phyloP scores from a whole-genome alignment of 2,329 filamentous ascomycete genomes.

The Monosporascus sp. region DNA sequence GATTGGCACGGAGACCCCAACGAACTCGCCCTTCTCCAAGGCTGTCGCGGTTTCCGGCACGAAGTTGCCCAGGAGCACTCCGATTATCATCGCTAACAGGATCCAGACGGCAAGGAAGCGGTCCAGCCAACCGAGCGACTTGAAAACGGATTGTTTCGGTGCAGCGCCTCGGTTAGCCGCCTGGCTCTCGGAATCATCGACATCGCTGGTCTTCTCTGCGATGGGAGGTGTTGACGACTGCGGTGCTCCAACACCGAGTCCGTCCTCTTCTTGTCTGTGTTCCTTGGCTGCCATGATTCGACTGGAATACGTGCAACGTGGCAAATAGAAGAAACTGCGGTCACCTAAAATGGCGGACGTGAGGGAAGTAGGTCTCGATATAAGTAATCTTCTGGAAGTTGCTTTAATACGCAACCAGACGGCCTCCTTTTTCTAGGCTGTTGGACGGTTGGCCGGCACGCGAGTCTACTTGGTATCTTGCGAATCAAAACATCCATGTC shows the following conservation, averaged over 20 bases:
- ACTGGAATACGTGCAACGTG: background rate
- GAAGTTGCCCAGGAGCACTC: constrained; percentile 73
- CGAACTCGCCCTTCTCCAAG: constrained; percentile 66
- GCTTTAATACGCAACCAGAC: too few relatives aligned
- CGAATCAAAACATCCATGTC: too few relatives aligned
- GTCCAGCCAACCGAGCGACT: constrained; percentile 54
- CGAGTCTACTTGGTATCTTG: too few relatives aligned
- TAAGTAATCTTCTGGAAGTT: too few relatives aligned
- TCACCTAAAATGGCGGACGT: too few relatives aligned
- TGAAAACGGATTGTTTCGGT: constrained; percentile 39
- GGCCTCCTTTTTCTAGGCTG: too few relatives aligned
- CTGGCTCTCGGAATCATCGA: constrained; percentile 8
- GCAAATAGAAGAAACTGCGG: too few relatives aligned
- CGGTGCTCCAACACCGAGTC: background rate
- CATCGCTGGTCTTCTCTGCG: background rate
- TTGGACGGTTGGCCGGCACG: background rate
- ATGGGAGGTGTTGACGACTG: background rate
- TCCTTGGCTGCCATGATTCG: background rate
- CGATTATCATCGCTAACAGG: constrained; percentile 69
- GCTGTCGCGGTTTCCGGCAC: constrained; percentile 56
- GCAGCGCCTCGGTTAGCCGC: background rate
- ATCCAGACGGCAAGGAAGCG: constrained; percentile 68
- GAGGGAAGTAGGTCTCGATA: too few relatives aligned
- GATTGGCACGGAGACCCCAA: constrained; percentile 39
- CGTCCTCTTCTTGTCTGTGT: background rate